A percentile compares a stretch with the other conserved stretches of the same genome.
These are phyloP conservation scores for Helenozyma rhizophorensis DNA, from an alignment of 805 yeast genomes.

Conservation along the genomic window DNA sequence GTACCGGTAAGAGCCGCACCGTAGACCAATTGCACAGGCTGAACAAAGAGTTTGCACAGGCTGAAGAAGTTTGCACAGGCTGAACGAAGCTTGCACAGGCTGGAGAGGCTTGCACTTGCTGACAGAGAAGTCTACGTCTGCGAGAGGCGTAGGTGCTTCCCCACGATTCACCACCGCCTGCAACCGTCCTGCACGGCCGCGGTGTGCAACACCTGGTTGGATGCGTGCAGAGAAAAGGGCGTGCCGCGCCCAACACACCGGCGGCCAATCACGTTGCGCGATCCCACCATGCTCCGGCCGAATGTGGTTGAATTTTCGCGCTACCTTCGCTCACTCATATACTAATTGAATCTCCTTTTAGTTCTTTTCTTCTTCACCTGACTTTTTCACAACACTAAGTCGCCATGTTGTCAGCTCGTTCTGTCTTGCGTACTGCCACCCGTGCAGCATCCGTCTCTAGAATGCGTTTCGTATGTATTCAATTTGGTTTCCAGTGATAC, in stretches of 20 bases:
- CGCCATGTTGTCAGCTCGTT: conserved; percentile 80
- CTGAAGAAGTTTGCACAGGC: too few relatives aligned
- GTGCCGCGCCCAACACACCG: conserved; percentile 1
- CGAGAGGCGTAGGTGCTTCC: too few relatives aligned
- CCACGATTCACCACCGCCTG: not conserved
- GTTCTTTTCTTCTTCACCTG: conserved; percentile 14
- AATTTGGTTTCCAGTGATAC: too few relatives aligned
- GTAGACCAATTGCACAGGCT: too few relatives aligned
- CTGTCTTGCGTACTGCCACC: conserved; percentile 80
- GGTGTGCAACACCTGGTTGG: conserved; percentile 7
- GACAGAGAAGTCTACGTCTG: too few relatives aligned
- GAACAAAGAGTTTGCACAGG: too few relatives aligned
- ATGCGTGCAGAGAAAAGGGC: conserved; percentile 6
- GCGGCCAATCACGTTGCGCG: conserved; percentile 14
- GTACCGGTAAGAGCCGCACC: too few relatives aligned
- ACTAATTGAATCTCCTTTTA: conserved; percentile 11
- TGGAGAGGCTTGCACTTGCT: too few relatives aligned
- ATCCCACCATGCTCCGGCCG: conserved; percentile 15
- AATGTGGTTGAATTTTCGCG: conserved; percentile 17
- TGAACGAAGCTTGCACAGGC: too few relatives aligned
- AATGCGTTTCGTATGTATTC: conserved; percentile 27
- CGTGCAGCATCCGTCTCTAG: conserved; percentile 51
- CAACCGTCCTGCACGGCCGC: not conserved
- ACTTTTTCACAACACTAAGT: conserved; percentile 16
- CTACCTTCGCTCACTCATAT: conserved; percentile 14